phyloP scores from a whole-genome alignment of 192 early-diverging fungal genomes.

The Mortierella claussenii region DNA sequence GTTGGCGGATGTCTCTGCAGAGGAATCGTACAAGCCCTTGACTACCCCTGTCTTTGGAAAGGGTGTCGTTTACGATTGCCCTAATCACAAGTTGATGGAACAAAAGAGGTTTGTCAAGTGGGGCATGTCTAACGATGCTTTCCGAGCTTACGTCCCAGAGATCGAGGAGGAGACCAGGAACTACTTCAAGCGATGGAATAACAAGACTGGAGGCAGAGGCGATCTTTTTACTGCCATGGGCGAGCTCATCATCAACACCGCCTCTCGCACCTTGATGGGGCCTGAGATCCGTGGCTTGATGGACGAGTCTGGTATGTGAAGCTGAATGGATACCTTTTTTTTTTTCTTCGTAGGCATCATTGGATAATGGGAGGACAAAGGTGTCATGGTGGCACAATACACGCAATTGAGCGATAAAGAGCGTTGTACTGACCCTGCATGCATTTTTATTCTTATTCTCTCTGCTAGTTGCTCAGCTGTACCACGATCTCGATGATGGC shows the following conservation, averaged over 20 bases:
- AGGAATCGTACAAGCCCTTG: conserved; percentile 92
- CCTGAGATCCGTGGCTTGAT: conserved; percentile 90
- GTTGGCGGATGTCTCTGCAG: conserved; percentile 85
- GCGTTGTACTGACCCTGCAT: too few species aligned
- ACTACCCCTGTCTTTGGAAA: conserved; percentile 95
- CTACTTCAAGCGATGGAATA: conserved; percentile 78
- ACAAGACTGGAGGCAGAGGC: conserved; percentile 61
- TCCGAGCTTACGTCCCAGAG: conserved; percentile 89
- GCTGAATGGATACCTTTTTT: background rate
- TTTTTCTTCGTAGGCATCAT: too few species aligned
- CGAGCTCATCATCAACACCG: conserved; percentile 94
- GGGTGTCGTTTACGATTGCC: conserved; percentile 97
- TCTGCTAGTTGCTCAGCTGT: conserved; percentile 82
- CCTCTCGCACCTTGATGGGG: conserved; percentile 94
- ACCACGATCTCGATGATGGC: conserved; percentile 94
- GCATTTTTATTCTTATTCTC: background rate
- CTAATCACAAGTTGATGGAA: conserved; percentile 94
- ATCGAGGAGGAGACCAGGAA: conserved; percentile 82
- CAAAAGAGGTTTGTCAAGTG: conserved; percentile 99
- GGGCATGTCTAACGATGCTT: conserved; percentile 86
- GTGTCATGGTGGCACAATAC: too few species aligned
- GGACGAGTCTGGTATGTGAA: conserved; percentile 64
- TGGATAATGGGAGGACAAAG: too few species aligned
- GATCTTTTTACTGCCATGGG: conserved; percentile 86
- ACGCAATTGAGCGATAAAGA: too few species aligned